These are phyloP conservation scores for Sphaerulina musiva DNA, from an alignment of 2,329 filamentous ascomycete genomes.

Conservation along the genomic window DNA sequence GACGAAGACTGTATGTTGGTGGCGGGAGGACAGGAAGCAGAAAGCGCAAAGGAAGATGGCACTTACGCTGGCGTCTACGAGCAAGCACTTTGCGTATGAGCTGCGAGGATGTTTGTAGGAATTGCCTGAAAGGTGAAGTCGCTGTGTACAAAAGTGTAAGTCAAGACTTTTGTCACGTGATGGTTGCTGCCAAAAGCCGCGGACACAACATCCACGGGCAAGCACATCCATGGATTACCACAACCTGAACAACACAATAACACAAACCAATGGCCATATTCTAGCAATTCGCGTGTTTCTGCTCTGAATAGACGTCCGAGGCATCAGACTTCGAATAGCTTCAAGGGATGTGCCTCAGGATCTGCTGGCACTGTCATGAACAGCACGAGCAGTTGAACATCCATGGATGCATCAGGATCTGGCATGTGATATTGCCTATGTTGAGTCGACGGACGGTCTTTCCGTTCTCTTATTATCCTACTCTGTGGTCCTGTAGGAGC, in stretches of 20 bases:
- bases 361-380: background rate
- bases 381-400: background rate
- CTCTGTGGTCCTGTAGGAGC: constrained; percentile 35
- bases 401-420: background rate
- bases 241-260: too few species aligned
- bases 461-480: constrained; percentile 29
- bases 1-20: constrained; percentile 1
- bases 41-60: constrained; percentile 18
- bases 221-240: background rate
- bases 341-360: background rate
- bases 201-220: background rate
- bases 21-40: constrained; percentile 4
- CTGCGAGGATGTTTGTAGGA: background rate
- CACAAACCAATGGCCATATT: too few species aligned
- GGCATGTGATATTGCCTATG: too few species aligned
- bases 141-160: background rate
- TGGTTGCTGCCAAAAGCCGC: background rate
- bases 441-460: too few species aligned
- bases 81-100: background rate
- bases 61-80: constrained; percentile 17
- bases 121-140: background rate
- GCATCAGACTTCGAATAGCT: too few species aligned
- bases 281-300: background rate
- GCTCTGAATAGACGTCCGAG: background rate
- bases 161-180: background rate